Evolutionary conservation across 139 green algal genomes (phyloP), one percentile per base, ranked within the genome.

Genomic region (Marvania coccoides): DNA sequence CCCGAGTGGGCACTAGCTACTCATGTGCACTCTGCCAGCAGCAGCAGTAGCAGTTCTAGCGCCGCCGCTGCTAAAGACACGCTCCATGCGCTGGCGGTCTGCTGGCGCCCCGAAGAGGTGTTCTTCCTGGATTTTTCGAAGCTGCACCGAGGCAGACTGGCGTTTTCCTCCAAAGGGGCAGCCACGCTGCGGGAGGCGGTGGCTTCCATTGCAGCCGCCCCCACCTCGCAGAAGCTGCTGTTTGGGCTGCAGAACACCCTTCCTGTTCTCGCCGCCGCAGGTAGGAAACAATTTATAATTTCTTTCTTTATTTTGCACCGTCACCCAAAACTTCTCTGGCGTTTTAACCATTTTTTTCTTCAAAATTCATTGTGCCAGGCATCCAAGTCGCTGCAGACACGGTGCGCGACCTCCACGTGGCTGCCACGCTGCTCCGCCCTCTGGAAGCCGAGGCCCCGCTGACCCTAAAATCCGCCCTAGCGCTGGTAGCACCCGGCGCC

Each of bases 31-130:
- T 51, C 30, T 63, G 35, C 55, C 13, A 6, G 26, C 7, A n/a
- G 19, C 12, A 7, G n/a, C 26, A 15, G 46, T n/a, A 55, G 19
- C 19, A 7, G 19, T 30, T 55, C 14, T n/a, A 9, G 8, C 30
- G 55, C 12, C 30, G 19, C 55, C 10, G 15, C 55, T 63, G 36
- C 15, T 63, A n/a, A 38, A n/a, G 35, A 2, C 14, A 2, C 28
- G 15, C 38, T 73, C 36, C 66, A 73, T n/a, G 67, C 30, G 7
- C 28, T 74, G 30, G 59, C 67, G 2, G 67, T 74, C 40, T 74
- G 58, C 57, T 74, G 67, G 67, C 39, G 65, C 28, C 29, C 42
- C 8, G 28, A 61, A 30, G n/a, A 53, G 30, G 42, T 36, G 3
- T 61, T 38, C 33, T 74, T 68, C 10, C 38, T 74, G 23, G 67